phyloP scores from a whole-genome alignment of 2,329 filamentous ascomycete species.

The Fusarium zealandicum region DNA sequence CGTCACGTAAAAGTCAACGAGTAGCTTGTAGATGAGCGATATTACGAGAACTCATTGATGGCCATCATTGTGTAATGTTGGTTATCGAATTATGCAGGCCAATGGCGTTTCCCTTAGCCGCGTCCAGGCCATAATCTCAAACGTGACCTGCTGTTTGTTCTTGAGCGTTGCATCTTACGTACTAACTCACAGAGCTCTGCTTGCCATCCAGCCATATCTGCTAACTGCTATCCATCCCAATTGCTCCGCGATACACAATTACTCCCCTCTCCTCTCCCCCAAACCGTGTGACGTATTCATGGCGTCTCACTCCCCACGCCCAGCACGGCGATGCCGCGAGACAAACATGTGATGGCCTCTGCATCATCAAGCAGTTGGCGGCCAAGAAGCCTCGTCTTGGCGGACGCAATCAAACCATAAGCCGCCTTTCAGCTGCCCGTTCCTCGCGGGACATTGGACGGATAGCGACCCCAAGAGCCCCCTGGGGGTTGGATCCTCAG shows the following conservation, averaged over 20 bases:
- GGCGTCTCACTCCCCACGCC: not conserved
- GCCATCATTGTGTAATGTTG: not conserved
- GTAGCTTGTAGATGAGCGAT: too few species aligned
- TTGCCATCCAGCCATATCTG: not conserved
- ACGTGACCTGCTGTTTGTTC: not conserved
- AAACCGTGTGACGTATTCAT: too few species aligned
- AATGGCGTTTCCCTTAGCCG: not conserved
- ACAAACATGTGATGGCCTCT: slow-evolving; percentile 7
- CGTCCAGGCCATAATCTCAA: not conserved
- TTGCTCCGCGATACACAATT: too few species aligned
- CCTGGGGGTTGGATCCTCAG: not conserved
- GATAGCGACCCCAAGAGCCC: not conserved
- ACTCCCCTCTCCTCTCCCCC: too few species aligned
- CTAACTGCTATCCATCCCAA: not conserved
- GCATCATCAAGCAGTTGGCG: not conserved
- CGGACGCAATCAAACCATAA: not conserved
- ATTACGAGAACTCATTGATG: too few species aligned
- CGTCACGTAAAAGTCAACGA: too few species aligned
- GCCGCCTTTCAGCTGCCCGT: slow-evolving; percentile 5
- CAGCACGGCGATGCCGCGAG: slow-evolving; percentile 14
- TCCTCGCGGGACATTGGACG: not conserved
- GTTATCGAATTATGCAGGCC: not conserved
- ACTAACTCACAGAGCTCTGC: not conserved
- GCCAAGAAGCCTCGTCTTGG: not conserved
- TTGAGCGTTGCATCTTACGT: not conserved